phyloP scores from a whole-genome alignment of 768 basidiomycete species.

The Lactarius tabidus region DNA sequence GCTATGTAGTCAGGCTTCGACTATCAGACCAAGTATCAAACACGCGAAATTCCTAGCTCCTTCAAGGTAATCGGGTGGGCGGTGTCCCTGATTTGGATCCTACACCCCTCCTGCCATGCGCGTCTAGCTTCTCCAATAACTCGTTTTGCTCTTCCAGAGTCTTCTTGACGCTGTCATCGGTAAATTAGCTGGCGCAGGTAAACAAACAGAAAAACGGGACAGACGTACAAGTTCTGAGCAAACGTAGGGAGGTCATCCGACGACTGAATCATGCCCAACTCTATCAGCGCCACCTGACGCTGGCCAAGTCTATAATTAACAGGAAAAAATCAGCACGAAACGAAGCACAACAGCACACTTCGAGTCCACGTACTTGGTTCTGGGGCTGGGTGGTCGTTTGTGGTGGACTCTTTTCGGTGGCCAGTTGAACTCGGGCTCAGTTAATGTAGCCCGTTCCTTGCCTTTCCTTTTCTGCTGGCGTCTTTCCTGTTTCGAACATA shows the following conservation, averaged over 20 bases:
- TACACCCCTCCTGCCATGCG: conserved; percentile 5
- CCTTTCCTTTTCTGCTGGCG: conserved; percentile 26
- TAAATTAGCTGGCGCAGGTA: background rate
- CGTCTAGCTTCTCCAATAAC: conserved; percentile 28
- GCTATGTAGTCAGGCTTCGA: background rate
- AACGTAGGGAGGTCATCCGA: conserved; percentile 52
- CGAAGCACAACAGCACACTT: background rate
- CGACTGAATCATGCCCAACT: conserved; percentile 53
- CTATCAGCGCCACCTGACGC: conserved; percentile 59
- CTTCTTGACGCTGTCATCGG: conserved; percentile 24
- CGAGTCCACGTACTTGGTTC: conserved; percentile 45
- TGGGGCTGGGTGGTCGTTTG: conserved; percentile 41
- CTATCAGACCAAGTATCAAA: too few species aligned
- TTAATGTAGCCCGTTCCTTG: conserved; percentile 24
- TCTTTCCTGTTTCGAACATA: conserved; percentile 27
- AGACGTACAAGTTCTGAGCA: conserved; percentile 61
- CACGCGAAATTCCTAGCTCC: background rate
- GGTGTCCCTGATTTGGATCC: background rate
- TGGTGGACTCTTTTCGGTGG: conserved; percentile 64
- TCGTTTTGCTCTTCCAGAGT: conserved; percentile 28
- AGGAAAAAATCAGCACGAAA: conserved; percentile 2
- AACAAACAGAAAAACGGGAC: background rate
- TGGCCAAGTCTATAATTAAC: conserved; percentile 41
- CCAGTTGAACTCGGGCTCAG: conserved; percentile 46
- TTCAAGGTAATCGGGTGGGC: background rate